Conservation (phyloP, 305 asterid species). For the Solanum aculeatissimum region DNA sequence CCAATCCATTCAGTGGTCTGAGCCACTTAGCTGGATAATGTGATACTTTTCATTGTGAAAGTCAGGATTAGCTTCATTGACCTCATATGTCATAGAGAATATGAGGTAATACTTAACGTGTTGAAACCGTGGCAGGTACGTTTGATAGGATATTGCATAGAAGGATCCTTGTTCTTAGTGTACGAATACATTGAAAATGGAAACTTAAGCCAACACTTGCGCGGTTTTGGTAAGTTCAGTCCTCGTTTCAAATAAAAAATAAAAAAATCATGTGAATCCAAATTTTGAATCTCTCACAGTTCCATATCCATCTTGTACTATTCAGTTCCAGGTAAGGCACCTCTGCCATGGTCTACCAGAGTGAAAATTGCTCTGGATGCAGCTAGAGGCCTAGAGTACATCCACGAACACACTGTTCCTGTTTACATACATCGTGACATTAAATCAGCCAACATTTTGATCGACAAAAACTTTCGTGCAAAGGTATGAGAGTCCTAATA, state of each 20-base stretch:
- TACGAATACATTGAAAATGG: conserved; percentile 82
- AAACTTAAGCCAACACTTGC: conserved; percentile 75
- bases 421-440: conserved; percentile 81
- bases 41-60: neutral
- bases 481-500: conserved; percentile 28
- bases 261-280: neutral
- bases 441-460: conserved; percentile 72
- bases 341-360: conserved; percentile 70
- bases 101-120: neutral
- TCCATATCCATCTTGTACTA: neutral
- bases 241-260: neutral
- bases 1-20: neutral
- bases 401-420: conserved; percentile 88
- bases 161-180: conserved; percentile 66
- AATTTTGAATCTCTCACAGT: neutral
- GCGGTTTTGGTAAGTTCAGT: conserved; percentile 40
- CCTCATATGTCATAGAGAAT: neutral
- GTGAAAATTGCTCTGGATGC: conserved; percentile 86
- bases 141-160: conserved; percentile 71
- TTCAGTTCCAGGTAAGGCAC: conserved; percentile 28
- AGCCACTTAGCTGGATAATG: neutral
- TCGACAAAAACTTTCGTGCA: conserved; percentile 62
- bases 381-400: conserved; percentile 93
- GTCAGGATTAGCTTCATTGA: neutral
- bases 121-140: conserved; percentile 41